These are phyloP conservation scores for Cenchrus fungigraminus DNA, from an alignment of 176 grass and related monocot genomes.

Conservation along the genomic window DNA sequence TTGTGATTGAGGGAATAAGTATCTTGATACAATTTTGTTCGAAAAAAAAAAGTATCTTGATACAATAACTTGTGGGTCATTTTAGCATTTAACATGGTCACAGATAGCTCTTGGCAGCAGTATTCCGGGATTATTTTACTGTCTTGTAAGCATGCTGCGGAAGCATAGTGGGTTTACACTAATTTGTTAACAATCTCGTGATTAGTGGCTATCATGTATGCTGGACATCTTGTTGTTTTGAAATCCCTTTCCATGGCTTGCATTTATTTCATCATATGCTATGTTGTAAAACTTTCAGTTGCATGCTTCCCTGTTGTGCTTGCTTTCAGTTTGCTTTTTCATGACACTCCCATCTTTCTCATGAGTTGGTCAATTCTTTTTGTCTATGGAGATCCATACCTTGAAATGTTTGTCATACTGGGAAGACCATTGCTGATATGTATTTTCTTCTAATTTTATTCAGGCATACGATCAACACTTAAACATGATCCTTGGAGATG, in stretches of 20 bases:
- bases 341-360: neutral
- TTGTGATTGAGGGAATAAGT: neutral
- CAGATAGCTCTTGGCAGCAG: neutral
- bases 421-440: neutral
- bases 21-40: neutral
- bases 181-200: neutral
- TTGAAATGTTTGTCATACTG: neutral
- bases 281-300: neutral
- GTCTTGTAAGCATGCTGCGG: neutral
- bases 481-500: conserved; percentile 99
- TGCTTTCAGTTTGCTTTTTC: neutral
- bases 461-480: conserved; percentile 99
- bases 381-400: neutral
- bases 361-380: neutral
- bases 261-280: neutral
- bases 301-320: neutral
- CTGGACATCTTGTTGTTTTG: neutral
- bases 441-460: conserved; percentile 2
- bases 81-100: neutral
- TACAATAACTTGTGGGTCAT: neutral
- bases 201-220: neutral
- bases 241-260: neutral
- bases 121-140: neutral
- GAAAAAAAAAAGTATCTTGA: too few relatives aligned
- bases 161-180: neutral